Percentiles rank a stretch among this genome's conserved stretches.
These are phyloP conservation scores for Omphalea diandra DNA, from an alignment of 441 rosid species.

Conservation along the genomic window DNA sequence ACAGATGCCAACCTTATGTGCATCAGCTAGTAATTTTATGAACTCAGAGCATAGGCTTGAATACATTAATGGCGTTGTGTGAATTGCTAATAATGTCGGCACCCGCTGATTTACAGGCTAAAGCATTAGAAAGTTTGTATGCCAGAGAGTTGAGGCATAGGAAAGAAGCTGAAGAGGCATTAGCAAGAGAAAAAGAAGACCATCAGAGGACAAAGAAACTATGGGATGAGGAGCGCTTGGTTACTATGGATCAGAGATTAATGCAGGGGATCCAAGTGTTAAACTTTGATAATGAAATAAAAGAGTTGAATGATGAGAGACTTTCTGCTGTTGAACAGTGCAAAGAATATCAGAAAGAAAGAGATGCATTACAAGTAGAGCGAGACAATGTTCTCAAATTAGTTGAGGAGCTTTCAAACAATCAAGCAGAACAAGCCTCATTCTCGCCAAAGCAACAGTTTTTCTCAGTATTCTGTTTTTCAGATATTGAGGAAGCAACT, in stretches of 20 bases:
- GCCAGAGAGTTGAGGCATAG: slow-evolving; percentile 58
- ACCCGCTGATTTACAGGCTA: slow-evolving; percentile 45
- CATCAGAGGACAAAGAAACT: slow-evolving; percentile 46
- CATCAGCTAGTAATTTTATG: not conserved
- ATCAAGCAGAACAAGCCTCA: slow-evolving; percentile 49
- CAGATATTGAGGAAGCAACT: slow-evolving; percentile 79
- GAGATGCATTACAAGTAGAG: slow-evolving; percentile 62
- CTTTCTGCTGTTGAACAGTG: slow-evolving; percentile 70
- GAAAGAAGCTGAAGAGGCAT: slow-evolving; percentile 58
- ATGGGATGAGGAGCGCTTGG: slow-evolving; percentile 48
- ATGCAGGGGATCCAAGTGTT: slow-evolving; percentile 53
- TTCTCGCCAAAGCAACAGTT: slow-evolving; percentile 40
- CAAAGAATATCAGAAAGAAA: slow-evolving; percentile 63
- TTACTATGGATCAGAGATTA: slow-evolving; percentile 49
- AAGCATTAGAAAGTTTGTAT: slow-evolving; percentile 56
- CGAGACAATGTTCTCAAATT: slow-evolving; percentile 71
- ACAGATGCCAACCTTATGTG: not conserved
- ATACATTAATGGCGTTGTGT: slow-evolving; percentile 7
- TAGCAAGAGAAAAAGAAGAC: slow-evolving; percentile 54
- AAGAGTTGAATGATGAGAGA: slow-evolving; percentile 70
- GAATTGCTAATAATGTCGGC: slow-evolving; percentile 15
- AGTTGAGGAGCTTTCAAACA: slow-evolving; percentile 68
- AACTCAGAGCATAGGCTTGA: not conserved
- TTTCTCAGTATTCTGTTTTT: slow-evolving; percentile 58
- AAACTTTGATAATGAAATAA: slow-evolving; percentile 47